Evolutionary conservation across 257 asterid species (phyloP), one percentile per base, ranked within the genome.

Genomic region (Solanum chilense): DNA sequence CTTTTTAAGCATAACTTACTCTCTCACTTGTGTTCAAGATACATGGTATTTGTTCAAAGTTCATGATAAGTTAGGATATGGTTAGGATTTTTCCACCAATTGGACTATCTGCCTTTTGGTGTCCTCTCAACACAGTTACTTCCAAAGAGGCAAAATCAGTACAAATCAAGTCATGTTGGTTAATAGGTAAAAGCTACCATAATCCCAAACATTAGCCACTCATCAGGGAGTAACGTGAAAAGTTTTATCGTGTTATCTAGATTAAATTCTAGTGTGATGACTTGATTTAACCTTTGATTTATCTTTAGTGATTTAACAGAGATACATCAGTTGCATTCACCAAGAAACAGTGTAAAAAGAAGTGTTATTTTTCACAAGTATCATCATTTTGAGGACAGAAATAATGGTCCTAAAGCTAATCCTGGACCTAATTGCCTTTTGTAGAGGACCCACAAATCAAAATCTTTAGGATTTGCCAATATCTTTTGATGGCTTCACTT

Each of bases 401-500:
- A 20, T 13, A 16, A 12, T 41, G 68, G 33, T 33, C 33, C 44
- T 2, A 80, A 29, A 29, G 66, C 84, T 78, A 78, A 78, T 78
- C 44, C n/a, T 84, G n/a, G 39, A 16, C 71, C 82, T 21, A 62
- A 21, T 44, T 69, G n/a, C 45, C 49, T 71, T 33, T 71, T 78
- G 69, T 56, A 71, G 21, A 25, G 81, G 58, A 56, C 90, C 90
- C 85, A 25, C 76, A 74, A 44, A 44, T 86, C 88, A 49, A 45
- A 76, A 86, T 75, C 83, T 74, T 37, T 41, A 49, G 84, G 88
- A 83, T 86, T 85, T 74, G 86, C 69, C 62, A 52, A 37, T 76
- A 76, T 83, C 82, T 73, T 52, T 3, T 82, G 58, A 84, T 74
- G 82, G 85, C 44, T 80, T 80, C 85, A 47, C 42, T 27, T 80